phyloP scores from a whole-genome alignment of 2,329 filamentous ascomycete genomes.

The Penicillium verrucosum region DNA sequence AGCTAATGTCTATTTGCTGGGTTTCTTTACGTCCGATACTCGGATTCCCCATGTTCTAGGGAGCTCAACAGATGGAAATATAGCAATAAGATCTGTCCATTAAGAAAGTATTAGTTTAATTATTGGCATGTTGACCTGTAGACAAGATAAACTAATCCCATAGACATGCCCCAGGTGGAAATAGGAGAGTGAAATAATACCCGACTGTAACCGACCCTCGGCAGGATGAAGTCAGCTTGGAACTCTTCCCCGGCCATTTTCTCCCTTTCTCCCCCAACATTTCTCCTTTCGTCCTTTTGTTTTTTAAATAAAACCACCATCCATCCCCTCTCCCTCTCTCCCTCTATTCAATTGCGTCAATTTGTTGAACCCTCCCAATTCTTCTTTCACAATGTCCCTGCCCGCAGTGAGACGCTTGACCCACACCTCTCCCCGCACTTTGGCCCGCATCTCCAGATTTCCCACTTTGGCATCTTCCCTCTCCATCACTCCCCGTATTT shows the following conservation, averaged over 20 bases:
- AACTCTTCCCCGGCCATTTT: conserved; percentile 7
- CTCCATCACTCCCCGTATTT: conserved; percentile 18
- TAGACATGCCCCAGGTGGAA: background rate
- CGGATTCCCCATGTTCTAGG: background rate
- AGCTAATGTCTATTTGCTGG: background rate
- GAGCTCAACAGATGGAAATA: background rate
- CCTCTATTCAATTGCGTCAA: background rate
- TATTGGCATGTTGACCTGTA: background rate
- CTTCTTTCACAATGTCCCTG: conserved; percentile 40
- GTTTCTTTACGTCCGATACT: conserved; percentile 1
- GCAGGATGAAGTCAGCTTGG: conserved; percentile 24
- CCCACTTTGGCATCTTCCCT: conserved; percentile 25
- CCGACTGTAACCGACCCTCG: conserved; percentile 29
- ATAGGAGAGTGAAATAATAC: background rate
- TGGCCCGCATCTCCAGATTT: conserved; percentile 44
- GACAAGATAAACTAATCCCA: background rate
- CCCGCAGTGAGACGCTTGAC: conserved; percentile 43
- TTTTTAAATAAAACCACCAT: conserved; percentile 12
- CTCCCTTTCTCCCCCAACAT: conserved; percentile 8
- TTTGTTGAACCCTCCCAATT: conserved; percentile 27
- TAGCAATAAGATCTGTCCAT: background rate
- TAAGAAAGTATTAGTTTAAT: background rate
- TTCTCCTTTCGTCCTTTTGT: conserved; percentile 7
- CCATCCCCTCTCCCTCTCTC: background rate
- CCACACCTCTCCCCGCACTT: conserved; percentile 42